These are phyloP conservation scores for Hawksworthiomyces lignivorus DNA, from an alignment of 2,329 filamentous ascomycete genomes.

Conservation along the genomic window DNA sequence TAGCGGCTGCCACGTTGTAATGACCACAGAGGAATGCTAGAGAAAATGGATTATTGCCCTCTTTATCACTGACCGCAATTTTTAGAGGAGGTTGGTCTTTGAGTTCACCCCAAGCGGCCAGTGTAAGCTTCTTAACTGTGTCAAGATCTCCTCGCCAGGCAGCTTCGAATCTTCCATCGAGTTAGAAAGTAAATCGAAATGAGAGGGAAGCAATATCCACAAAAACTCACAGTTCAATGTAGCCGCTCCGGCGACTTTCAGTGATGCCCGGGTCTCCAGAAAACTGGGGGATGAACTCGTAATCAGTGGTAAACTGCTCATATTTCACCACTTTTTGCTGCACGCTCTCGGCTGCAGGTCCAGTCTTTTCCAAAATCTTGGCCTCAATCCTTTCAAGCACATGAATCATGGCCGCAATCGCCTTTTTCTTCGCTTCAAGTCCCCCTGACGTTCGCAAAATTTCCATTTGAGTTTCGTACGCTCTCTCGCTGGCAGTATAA, in stretches of 20 bases:
- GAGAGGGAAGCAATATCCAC: not conserved
- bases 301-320: conserved; percentile 26
- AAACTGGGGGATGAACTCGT: conserved; percentile 46
- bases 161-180: conserved; percentile 54
- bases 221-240: conserved; percentile 50
- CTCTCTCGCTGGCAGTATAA: conserved; percentile 25
- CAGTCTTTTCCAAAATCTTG: conserved; percentile 46
- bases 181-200: too few species aligned
- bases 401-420: conserved; percentile 41
- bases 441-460: conserved; percentile 23
- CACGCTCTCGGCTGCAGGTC: too few species aligned
- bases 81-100: conserved; percentile 52
- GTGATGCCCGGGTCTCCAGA: conserved; percentile 45
- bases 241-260: conserved; percentile 47
- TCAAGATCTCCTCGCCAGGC: conserved; percentile 63
- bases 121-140: conserved; percentile 56
- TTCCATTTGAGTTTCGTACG: conserved; percentile 28
- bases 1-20: conserved; percentile 51
- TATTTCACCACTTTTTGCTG: too few species aligned
- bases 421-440: conserved; percentile 44
- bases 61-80: conserved; percentile 50
- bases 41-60: conserved; percentile 52
- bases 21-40: conserved; percentile 62
- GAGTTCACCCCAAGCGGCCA: conserved; percentile 49
- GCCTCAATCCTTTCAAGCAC: conserved; percentile 49